phyloP scores from a whole-genome alignment of 345 rosid genomes.

The Eucalyptus marginata region DNA sequence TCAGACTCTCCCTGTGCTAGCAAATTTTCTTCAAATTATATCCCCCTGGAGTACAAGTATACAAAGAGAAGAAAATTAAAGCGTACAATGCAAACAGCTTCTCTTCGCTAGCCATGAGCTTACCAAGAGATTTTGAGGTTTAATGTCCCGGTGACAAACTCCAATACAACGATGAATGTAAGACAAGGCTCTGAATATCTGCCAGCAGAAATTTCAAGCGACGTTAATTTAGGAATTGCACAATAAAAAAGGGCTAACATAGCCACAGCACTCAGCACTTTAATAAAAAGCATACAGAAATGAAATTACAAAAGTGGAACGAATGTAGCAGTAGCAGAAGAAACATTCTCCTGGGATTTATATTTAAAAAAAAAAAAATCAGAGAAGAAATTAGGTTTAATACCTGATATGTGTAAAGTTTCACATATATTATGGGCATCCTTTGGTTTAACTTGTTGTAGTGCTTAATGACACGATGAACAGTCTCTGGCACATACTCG shows the following conservation, averaged over 20 bases:
- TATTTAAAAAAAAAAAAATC: not conserved
- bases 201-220: not conserved
- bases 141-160: slow-evolving; percentile 92
- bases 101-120: not conserved
- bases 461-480: slow-evolving; percentile 88
- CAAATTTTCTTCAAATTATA: not conserved
- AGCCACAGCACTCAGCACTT: not conserved
- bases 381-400: not conserved
- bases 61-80: not conserved
- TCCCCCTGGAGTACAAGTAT: not conserved
- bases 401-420: slow-evolving; percentile 93
- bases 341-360: not conserved
- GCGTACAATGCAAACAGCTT: not conserved
- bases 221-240: not conserved
- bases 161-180: slow-evolving; percentile 85
- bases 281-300: not conserved
- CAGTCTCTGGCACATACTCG: slow-evolving; percentile 94
- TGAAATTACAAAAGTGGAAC: not conserved
- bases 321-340: not conserved
- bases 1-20: not conserved
- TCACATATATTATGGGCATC: slow-evolving; percentile 89
- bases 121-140: slow-evolving; percentile 98
- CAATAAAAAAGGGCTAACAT: not conserved
- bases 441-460: slow-evolving; percentile 81
- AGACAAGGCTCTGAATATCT: slow-evolving; percentile 92